These are phyloP conservation scores for Hypericum perforatum DNA, from an alignment of 345 rosid species.

Conservation along the genomic window DNA sequence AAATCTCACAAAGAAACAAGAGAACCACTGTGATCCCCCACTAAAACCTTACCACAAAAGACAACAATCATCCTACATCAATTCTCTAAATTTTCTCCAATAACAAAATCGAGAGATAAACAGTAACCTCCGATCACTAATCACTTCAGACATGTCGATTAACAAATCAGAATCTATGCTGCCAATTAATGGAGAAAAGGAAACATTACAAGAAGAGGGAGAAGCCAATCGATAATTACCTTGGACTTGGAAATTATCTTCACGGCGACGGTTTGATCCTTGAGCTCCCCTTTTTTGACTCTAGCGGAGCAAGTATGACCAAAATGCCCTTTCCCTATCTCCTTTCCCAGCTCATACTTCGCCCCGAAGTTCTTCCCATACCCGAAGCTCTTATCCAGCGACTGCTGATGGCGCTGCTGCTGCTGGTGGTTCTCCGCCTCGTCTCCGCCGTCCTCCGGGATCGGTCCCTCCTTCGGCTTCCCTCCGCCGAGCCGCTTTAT, in stretches of 20 bases:
- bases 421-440: conserved; percentile 29
- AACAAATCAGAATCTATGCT: no score
- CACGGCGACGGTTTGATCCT: conserved; percentile 74
- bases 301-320: conserved; percentile 94
- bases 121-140: no score
- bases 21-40: no score
- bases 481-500: conserved; percentile 40
- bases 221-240: conserved; percentile 23
- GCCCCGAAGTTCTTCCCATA: conserved; percentile 64
- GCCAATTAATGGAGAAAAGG: no score
- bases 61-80: no score
- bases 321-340: conserved; percentile 94
- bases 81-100: no score
- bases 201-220: no score
- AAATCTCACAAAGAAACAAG: no score
- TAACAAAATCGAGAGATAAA: no score
- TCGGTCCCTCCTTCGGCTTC: conserved; percentile 61
- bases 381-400: conserved; percentile 81
- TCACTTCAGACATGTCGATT: no score
- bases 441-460: conserved; percentile 38
- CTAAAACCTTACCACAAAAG: no score
- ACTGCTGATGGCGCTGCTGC: conserved; percentile 12
- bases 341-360: conserved; percentile 74
- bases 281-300: conserved; percentile 71
- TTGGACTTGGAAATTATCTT: conserved; percentile 90